These are phyloP conservation scores for Cystobasidium pallidum DNA, from an alignment of 1,284 basidiomycete species.

Conservation along the genomic window DNA sequence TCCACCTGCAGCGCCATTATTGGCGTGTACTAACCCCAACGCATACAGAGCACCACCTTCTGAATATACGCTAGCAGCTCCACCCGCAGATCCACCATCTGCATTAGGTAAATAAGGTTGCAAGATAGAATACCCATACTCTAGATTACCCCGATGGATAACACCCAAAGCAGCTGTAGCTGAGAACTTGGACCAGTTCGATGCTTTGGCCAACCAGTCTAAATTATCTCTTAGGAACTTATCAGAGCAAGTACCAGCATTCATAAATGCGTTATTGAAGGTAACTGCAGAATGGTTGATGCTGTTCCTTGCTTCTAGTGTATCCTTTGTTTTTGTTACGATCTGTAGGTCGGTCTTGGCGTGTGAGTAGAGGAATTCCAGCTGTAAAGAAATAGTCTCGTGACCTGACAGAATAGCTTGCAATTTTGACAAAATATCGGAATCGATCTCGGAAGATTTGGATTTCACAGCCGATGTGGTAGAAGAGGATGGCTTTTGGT, in stretches of 20 bases:
- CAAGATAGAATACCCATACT: slow-evolving; percentile 86
- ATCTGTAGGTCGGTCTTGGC: slow-evolving; percentile 89
- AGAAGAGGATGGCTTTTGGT: slow-evolving; percentile 10
- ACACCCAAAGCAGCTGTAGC: slow-evolving; percentile 93
- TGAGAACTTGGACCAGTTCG: slow-evolving; percentile 97
- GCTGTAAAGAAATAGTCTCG: slow-evolving; percentile 84
- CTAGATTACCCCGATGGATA: slow-evolving; percentile 93
- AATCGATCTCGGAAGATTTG: not conserved
- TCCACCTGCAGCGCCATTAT: slow-evolving; percentile 61
- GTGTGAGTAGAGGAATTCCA: slow-evolving; percentile 90
- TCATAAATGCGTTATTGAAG: slow-evolving; percentile 93
- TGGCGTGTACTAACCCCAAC: slow-evolving; percentile 88
- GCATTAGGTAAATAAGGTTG: slow-evolving; percentile 84
- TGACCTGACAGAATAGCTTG: slow-evolving; percentile 75
- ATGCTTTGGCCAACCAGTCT: slow-evolving; percentile 89
- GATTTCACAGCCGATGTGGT: not conserved
- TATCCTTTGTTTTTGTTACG: slow-evolving; percentile 89
- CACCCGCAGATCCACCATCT: slow-evolving; percentile 62
- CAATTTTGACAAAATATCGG: slow-evolving; percentile 45
- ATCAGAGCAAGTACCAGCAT: slow-evolving; percentile 92
- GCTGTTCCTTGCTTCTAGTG: slow-evolving; percentile 88
- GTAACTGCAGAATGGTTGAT: slow-evolving; percentile 95
- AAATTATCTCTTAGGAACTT: slow-evolving; percentile 89
- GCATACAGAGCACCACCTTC: slow-evolving; percentile 93
- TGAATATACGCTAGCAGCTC: slow-evolving; percentile 68